Evolutionary conservation across 331 rosid species (phyloP), one percentile per base, ranked within the genome.

Genomic region (Rosa hybrid): DNA sequence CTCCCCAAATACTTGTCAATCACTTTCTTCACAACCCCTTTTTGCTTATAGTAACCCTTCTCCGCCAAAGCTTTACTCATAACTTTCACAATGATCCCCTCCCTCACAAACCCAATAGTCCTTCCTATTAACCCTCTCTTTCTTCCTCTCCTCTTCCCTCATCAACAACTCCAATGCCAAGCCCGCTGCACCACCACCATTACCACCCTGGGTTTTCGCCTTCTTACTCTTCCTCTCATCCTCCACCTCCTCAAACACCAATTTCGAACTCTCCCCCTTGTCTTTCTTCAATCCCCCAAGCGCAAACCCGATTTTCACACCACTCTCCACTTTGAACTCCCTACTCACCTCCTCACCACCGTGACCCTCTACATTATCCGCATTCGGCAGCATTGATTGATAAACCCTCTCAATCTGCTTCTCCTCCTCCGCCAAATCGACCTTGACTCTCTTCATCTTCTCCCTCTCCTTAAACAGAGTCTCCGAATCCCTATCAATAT

Each of bases 61-160:
- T 90, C 94, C 4, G 90, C 96, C 88, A 94, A 87, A 5, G 78
- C 95, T 76, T 91, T 94, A 81, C 98, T 93, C 99, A 95, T 91
- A 50, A 95, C 87, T 82, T 95, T 95, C 12, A 95, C 98, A 84
- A 90, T 72, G 27, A 93, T 93, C 62, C 99, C 98, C 74, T 93
- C 99, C 98, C 74, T 93, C 97, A 6, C 88, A 83, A 65, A 95
- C 77, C 96, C 97, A 91, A 79, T 95, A 90, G 79, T 91, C 97
- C 85, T 91, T 95, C 86, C 96, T 82, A 65, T 93, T 93, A 30
- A 85, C 80, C 90, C 82, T 93, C 81, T 95, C 96, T 81, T 87
- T 93, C 87, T 90, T 93, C 88, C 73, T 87, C 91, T 93, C 98
- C 71, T 95, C 98, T 68, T 92, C 92, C 84, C 71, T 82, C 89